These are phyloP conservation scores for Pestalotiopsis sp. DNA, from an alignment of 2,329 filamentous ascomycete genomes.

Conservation along the genomic window DNA sequence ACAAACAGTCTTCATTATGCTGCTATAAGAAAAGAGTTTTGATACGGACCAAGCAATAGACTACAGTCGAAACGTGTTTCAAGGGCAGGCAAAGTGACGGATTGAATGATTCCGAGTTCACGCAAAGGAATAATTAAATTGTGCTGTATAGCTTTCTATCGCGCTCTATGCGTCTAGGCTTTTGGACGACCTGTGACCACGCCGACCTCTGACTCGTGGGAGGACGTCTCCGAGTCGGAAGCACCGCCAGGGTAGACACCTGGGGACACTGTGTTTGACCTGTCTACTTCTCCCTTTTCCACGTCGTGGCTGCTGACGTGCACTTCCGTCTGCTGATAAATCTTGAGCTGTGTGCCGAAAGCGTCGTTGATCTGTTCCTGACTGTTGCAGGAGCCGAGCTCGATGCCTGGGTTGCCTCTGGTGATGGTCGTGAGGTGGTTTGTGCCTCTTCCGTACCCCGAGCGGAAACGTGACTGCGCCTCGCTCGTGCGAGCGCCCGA, in stretches of 20 bases:
- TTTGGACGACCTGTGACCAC: conserved; percentile 2
- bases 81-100: too few relatives aligned
- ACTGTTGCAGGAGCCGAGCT: conserved; percentile 1
- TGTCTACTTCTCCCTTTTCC: background rate
- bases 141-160: background rate
- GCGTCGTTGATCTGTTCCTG: conserved; percentile 8
- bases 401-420: background rate
- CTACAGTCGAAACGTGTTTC: too few relatives aligned
- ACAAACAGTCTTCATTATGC: too few relatives aligned
- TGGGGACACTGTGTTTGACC: background rate
- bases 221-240: conserved; percentile 4
- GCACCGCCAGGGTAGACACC: conserved; percentile 2
- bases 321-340: conserved; percentile 10
- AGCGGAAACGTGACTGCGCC: background rate
- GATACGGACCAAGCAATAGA: too few relatives aligned
- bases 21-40: too few relatives aligned
- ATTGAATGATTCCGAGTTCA: too few relatives aligned
- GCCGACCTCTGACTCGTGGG: background rate
- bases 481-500: conserved; percentile 5
- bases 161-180: background rate
- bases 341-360: conserved; percentile 8
- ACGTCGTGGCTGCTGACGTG: conserved; percentile 6
- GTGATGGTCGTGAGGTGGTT: background rate
- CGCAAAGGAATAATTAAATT: background rate
- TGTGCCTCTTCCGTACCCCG: conserved; percentile 5